phyloP scores from a whole-genome alignment of 139 green algal genomes.

The Micractinium sp. region DNA sequence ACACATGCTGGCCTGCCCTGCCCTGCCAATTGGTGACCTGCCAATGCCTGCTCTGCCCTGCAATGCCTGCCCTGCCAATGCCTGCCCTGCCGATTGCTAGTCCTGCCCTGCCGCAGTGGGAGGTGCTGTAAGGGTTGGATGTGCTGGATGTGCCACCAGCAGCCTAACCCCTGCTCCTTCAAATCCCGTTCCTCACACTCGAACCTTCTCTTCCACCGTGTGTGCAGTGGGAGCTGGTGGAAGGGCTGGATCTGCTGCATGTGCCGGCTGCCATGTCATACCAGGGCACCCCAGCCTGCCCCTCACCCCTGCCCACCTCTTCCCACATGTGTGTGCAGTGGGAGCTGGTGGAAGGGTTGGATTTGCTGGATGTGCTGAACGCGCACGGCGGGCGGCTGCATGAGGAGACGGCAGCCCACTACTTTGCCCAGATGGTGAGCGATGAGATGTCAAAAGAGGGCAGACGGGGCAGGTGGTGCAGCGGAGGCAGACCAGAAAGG shows the following conservation, averaged over 20 bases:
- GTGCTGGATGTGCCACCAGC: constrained; percentile 88
- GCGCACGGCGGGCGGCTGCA: constrained; percentile 63
- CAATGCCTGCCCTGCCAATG: no score
- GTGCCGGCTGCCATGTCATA: constrained; percentile 85
- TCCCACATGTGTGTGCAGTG: constrained; percentile 55
- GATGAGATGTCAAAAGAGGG: no score
- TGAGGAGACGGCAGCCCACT: constrained; percentile 70
- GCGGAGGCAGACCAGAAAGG: no score
- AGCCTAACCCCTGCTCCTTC: no score
- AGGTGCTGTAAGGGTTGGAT: constrained; percentile 82
- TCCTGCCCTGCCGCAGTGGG: no score
- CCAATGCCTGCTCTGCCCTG: no score
- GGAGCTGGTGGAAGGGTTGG: constrained; percentile 83
- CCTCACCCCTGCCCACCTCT: neutral
- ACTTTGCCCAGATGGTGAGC: constrained; percentile 63
- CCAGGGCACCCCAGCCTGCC: no score
- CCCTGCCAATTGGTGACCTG: no score
- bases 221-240: constrained; percentile 83
- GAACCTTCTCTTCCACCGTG: neutral
- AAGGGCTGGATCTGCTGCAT: constrained; percentile 85
- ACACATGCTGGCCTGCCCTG: no score
- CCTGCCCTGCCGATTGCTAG: no score
- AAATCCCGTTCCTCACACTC: no score
- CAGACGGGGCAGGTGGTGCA: no score
- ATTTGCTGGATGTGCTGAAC: constrained; percentile 90